phyloP scores from a whole-genome alignment of 1,284 basidiomycete species.

The Ceratobasidium sp. region DNA sequence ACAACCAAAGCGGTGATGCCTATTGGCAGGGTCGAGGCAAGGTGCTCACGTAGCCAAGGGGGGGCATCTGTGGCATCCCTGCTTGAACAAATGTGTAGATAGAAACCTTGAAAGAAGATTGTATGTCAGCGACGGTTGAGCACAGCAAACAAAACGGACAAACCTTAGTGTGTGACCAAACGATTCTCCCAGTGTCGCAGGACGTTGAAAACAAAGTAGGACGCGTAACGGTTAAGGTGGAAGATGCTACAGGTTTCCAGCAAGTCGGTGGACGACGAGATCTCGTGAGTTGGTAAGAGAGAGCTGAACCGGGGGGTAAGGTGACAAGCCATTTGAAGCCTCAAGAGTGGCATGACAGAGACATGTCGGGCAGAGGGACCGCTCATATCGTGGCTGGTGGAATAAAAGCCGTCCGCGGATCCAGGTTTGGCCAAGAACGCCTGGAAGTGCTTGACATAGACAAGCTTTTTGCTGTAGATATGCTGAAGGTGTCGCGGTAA shows the following conservation, averaged over 20 bases:
- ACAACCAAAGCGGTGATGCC: too few species aligned
- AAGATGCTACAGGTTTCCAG: background rate
- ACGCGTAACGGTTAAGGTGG: conserved; percentile 9
- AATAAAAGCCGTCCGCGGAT: background rate
- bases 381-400: background rate
- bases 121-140: too few species aligned
- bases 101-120: too few species aligned
- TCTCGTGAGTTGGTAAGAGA: background rate
- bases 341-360: conserved; percentile 7
- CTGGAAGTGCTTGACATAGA: conserved; percentile 6
- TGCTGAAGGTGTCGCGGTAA: background rate
- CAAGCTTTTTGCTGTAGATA: background rate
- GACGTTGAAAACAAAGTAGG: background rate
- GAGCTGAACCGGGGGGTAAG: conserved; percentile 9
- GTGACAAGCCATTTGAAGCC: conserved; percentile 12
- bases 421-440: too few species aligned
- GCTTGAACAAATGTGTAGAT: too few species aligned
- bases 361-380: background rate
- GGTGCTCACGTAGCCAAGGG: too few species aligned
- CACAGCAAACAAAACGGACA: too few species aligned
- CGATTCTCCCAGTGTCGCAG: conserved; percentile 19
- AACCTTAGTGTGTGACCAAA: too few species aligned
- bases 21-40: too few species aligned
- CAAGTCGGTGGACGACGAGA: background rate
- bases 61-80: too few species aligned